Conservation (phyloP, 2,329 filamentous ascomycete genomes). For the Chaetomiaceae sp. region DNA sequence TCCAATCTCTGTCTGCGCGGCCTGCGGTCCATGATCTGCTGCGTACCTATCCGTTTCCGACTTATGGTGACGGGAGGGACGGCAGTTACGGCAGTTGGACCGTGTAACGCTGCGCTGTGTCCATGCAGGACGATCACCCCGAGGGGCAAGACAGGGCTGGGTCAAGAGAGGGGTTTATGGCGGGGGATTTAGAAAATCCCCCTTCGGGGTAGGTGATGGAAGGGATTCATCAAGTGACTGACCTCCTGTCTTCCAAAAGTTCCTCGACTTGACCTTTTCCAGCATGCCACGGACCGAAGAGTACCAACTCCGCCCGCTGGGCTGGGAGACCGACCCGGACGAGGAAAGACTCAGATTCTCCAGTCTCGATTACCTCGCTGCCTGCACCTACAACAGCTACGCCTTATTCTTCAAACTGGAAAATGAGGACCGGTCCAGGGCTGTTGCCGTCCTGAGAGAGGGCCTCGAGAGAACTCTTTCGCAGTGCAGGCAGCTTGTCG, state of each 20-base stretch:
- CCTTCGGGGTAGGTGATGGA: neutral
- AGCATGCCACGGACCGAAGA: constrained; percentile 11
- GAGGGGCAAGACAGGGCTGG: too few relatives aligned
- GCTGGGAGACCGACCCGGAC: constrained; percentile 36
- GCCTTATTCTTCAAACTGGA: constrained; percentile 37
- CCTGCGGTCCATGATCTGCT: too few relatives aligned
- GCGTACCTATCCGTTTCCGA: too few relatives aligned
- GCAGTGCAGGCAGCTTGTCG: constrained; percentile 36
- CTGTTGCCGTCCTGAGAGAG: constrained; percentile 28
- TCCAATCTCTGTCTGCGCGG: too few relatives aligned
- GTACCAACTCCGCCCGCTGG: constrained; percentile 29
- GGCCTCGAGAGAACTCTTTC: constrained; percentile 36
- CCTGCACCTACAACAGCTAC: constrained; percentile 36
- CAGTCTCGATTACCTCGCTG: constrained; percentile 35
- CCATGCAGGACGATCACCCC: too few relatives aligned
- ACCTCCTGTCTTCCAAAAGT: neutral
- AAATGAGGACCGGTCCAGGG: constrained; percentile 24
- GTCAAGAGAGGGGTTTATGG: too few relatives aligned
- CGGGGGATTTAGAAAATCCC: neutral
- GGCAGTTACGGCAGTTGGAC: neutral
- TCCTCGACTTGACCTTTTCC: neutral
- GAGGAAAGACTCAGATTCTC: constrained; percentile 37
- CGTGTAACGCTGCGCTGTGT: neutral
- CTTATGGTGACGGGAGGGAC: too few relatives aligned
- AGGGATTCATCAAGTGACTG: neutral